Base-by-base conservation (phyloP, 2,329 filamentous ascomycete species). In the Ramichloridium luteum region DNA sequence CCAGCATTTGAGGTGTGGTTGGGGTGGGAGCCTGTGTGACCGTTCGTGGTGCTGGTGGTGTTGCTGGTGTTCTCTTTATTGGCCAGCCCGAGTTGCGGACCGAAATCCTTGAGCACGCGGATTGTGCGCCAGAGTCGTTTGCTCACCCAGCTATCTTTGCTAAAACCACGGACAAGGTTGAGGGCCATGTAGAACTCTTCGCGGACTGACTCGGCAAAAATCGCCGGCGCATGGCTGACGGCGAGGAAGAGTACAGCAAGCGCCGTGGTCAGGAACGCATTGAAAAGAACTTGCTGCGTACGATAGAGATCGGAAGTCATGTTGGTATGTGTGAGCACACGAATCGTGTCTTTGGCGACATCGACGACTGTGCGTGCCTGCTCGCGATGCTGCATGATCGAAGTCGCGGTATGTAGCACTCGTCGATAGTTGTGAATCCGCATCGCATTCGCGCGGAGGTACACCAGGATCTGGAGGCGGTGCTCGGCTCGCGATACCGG, bases 351-450 rank as follows among this genome's bases (percentile, higher is more conserved):
- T 48, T 81, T 81, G 10, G 80, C 78, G 2, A 86, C 65, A 37
- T 80, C 74, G 16, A 85, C 77, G 0, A 74, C 79, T 0, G 70
- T 80, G 47, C 82, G 74, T 3, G 85, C 85, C 40, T 82, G 76
- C 4, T 64, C 59, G 30, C 77, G 68, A 50, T 93, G 79, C 35
- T 78, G 72, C 59, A 80, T 73, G 47, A 94, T 94, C 46, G 77
- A 86, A 9, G 74, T 80, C 3, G 82, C 75, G 12, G 80, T 88
- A 54, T 93, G 83, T 6, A 96, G 62, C 3, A 93, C 77, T 0
- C 85, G 85, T 0, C 84, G 81, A 54, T 92, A 86, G 16, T 94
- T 80, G 53, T 84, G 75, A 36, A 86, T 90, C 4, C 86, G 79
- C 59, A 93, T 82, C 60, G 93, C 85, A 47, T 93, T 94, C 25